phyloP scores from a whole-genome alignment of 176 grass and related monocot genomes.

The Ensete ventricosum region DNA sequence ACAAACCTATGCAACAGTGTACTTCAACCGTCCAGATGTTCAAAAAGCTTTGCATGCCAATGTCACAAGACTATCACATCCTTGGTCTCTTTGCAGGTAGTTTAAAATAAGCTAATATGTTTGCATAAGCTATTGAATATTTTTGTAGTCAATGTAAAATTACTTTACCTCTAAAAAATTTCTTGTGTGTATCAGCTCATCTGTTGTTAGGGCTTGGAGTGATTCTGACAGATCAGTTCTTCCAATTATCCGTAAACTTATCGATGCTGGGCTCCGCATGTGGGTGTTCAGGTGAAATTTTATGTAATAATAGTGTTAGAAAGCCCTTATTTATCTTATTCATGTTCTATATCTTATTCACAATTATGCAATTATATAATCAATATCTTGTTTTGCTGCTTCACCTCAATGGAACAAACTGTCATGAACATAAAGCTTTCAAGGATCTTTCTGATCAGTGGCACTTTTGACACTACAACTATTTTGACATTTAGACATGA shows the following conservation, averaged over 20 bases:
- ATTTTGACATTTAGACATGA: no score
- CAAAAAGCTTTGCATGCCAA: conserved; percentile 40
- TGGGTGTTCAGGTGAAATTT: conserved; percentile 45
- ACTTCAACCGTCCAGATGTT: conserved; percentile 42
- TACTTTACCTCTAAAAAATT: neutral
- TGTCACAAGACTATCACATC: neutral
- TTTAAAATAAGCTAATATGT: no score
- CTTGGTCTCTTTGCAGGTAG: conserved; percentile 24
- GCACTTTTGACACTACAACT: no score
- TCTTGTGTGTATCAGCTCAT: conserved; percentile 9
- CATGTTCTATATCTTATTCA: neutral
- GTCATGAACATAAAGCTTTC: no score
- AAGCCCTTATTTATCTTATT: neutral
- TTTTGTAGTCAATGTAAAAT: neutral
- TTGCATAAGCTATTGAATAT: no score
- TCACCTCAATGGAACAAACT: no score
- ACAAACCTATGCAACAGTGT: conserved; percentile 17
- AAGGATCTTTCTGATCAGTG: no score
- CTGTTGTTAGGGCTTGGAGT: conserved; percentile 19
- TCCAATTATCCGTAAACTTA: conserved; percentile 35
- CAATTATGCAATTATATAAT: neutral
- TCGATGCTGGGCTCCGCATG: conserved; percentile 27
- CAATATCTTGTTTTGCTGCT: no score
- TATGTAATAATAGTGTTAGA: neutral
- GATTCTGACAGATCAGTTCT: conserved; percentile 35